phyloP scores from a whole-genome alignment of 306 rosid species.

The Rosa lucieae region DNA sequence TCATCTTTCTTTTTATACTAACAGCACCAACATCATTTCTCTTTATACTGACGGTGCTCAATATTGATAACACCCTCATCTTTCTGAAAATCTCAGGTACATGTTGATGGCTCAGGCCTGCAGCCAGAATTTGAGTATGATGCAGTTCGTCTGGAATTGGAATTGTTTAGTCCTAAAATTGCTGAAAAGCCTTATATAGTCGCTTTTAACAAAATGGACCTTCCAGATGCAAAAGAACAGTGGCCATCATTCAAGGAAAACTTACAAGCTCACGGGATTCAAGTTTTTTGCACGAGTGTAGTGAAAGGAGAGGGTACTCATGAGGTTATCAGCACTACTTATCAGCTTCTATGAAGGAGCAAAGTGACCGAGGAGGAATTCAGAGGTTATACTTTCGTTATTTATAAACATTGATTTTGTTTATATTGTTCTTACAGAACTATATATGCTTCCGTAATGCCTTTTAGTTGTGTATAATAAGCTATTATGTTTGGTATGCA shows the following conservation, averaged over 20 bases:
- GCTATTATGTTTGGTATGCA: no score
- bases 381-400: slow-evolving; percentile 38
- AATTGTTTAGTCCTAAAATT: slow-evolving; percentile 83
- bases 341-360: slow-evolving; percentile 54
- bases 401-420: no score
- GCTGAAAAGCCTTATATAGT: slow-evolving; percentile 88
- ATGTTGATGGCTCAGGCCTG: slow-evolving; percentile 88
- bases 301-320: slow-evolving; percentile 72
- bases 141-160: slow-evolving; percentile 91
- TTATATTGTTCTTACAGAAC: no score
- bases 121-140: slow-evolving; percentile 94
- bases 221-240: slow-evolving; percentile 86
- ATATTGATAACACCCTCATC: slow-evolving; percentile 6
- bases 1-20: neutral
- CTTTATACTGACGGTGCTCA: neutral
- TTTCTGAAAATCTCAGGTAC: slow-evolving; percentile 53
- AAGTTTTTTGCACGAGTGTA: slow-evolving; percentile 83
- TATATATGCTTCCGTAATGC: no score
- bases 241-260: slow-evolving; percentile 76
- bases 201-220: slow-evolving; percentile 93
- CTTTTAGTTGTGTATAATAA: no score
- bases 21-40: neutral
- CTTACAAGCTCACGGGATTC: slow-evolving; percentile 66
- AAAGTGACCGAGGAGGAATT: slow-evolving; percentile 50
- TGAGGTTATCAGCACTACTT: slow-evolving; percentile 72